A percentile compares a stretch with the other conserved stretches of the same genome.
These are phyloP conservation scores for Cucumis hystrix DNA, from an alignment of 306 rosid species.

Conservation along the genomic window DNA sequence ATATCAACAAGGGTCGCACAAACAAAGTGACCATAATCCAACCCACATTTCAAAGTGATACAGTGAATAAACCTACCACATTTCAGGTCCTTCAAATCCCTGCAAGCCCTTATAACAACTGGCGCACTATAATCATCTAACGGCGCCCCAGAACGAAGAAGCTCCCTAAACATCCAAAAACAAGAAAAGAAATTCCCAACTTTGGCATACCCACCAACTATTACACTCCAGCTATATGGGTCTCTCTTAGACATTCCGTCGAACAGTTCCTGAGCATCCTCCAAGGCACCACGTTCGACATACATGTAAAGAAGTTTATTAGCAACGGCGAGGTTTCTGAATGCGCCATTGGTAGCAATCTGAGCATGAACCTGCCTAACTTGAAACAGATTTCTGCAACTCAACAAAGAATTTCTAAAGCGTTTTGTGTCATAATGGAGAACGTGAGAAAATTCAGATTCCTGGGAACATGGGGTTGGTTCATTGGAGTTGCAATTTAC, in stretches of 20 bases:
- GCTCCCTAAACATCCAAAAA: conserved; percentile 46
- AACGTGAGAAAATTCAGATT: conserved; percentile 2
- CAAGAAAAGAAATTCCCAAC: conserved; percentile 32
- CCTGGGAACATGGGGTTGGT: background rate
- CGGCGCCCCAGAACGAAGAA: conserved; percentile 22
- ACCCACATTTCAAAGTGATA: conserved; percentile 36
- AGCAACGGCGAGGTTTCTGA: conserved; percentile 31
- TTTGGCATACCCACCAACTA: conserved; percentile 59
- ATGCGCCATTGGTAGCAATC: conserved; percentile 24
- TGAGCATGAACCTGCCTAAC: conserved; percentile 51
- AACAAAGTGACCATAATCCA: conserved; percentile 37
- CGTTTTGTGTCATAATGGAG: conserved; percentile 22
- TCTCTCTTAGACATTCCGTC: conserved; percentile 30
- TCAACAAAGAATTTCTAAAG: conserved; percentile 24
- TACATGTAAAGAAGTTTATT: conserved; percentile 61
- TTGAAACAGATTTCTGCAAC: conserved; percentile 34
- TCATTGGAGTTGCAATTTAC: background rate
- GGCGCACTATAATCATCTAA: conserved; percentile 60
- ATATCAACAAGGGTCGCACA: conserved; percentile 54
- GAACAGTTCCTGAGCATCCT: conserved; percentile 39
- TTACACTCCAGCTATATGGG: conserved; percentile 48
- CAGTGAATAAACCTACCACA: conserved; percentile 43
- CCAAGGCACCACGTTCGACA: conserved; percentile 24
- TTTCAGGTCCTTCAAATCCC: conserved; percentile 32
- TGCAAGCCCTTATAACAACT: conserved; percentile 43